Evolutionary conservation across 2,329 filamentous ascomycete species (phyloP).

Genomic region (Beauveria sp.): DNA sequence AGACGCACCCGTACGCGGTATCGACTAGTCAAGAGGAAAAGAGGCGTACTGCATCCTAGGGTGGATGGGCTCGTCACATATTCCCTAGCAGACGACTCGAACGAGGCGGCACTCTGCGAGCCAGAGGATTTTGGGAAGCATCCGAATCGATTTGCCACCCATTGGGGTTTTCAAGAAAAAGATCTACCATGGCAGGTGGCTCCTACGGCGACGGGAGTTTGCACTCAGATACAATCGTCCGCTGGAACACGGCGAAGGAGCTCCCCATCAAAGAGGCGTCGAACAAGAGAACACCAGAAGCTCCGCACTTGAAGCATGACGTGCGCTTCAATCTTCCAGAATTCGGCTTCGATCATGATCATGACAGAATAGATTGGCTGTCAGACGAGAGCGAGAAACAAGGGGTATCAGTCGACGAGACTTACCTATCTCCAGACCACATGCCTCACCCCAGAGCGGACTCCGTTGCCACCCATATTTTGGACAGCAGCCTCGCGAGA

Average conservation of each 20-base stretch:
- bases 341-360: neutral
- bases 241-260: conserved; percentile 30
- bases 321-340: conserved; percentile 1
- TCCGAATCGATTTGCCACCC: conserved; percentile 11
- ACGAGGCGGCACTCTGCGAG: conserved; percentile 39
- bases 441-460: neutral
- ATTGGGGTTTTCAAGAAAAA: conserved; percentile 6
- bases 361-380: conserved; percentile 1
- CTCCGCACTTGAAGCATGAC: neutral
- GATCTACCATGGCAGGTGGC: conserved; percentile 13
- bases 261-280: conserved; percentile 13
- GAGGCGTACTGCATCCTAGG: conserved; percentile 22
- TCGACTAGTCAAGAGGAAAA: conserved; percentile 2
- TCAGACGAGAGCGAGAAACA: neutral
- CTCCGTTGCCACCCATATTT: conserved; percentile 2
- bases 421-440: neutral
- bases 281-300: neutral
- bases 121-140: conserved; percentile 22
- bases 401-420: neutral
- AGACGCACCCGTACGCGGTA: neutral
- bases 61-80: conserved; percentile 36
- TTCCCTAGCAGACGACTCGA: conserved; percentile 43
- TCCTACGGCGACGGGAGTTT: conserved; percentile 8
- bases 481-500: conserved; percentile 13
- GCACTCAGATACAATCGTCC: conserved; percentile 24